A percentile compares a stretch with the other conserved stretches of the same genome.
Conservation (phyloP, 495 filamentous ascomycete species). For the Aspergillus bridgeri region DNA sequence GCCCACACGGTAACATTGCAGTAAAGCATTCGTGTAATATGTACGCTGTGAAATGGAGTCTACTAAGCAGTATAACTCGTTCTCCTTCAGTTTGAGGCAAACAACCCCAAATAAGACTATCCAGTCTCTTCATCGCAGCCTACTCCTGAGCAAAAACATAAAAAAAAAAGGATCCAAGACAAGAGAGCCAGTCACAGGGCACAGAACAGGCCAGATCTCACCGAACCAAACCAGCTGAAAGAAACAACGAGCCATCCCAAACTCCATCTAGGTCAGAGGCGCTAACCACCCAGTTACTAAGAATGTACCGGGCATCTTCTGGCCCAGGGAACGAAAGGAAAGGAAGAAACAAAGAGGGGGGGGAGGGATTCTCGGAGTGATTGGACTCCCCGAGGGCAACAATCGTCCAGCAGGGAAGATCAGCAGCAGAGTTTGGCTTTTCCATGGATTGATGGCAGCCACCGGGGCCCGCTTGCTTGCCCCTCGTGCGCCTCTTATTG, state of each 20-base stretch:
- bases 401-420: conserved; percentile 20
- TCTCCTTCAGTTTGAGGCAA: background rate
- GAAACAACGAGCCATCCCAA: background rate
- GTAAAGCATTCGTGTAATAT: too few species aligned
- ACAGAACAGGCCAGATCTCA: background rate
- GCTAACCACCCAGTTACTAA: too few species aligned
- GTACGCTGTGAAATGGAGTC: too few species aligned
- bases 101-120: background rate
- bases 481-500: background rate
- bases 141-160: background rate
- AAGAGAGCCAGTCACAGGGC: background rate
- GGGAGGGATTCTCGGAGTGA: conserved; percentile 7
- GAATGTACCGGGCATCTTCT: too few species aligned
- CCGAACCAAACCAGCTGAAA: background rate
- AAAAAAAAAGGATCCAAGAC: background rate
- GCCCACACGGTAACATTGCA: too few species aligned
- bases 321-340: background rate
- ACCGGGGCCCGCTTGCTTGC: conserved; percentile 9
- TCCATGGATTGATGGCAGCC: conserved; percentile 20
- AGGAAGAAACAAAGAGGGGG: background rate
- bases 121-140: background rate
- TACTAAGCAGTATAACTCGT: too few species aligned
- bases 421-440: conserved; percentile 17
- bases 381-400: conserved; percentile 8
- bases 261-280: too few species aligned